Conservation (phyloP, 208 protist genomes). For the Perkinsela sp. region DNA sequence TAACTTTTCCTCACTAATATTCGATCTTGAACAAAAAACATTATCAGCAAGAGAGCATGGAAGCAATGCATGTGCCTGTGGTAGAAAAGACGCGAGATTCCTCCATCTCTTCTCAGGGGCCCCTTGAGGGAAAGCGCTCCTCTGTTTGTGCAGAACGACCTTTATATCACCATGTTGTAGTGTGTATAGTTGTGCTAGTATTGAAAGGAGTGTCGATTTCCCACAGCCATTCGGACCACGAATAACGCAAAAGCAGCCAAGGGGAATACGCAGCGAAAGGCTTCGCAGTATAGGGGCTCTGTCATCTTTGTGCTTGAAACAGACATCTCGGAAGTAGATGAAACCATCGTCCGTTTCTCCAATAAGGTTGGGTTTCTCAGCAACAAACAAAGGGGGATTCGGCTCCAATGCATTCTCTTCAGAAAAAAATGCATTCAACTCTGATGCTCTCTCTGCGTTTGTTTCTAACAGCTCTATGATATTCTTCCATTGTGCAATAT, state of each 20-base stretch:
- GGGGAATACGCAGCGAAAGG: not conserved
- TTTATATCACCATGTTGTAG: not conserved
- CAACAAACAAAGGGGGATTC: no score
- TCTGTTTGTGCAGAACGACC: not conserved
- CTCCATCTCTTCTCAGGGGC: not conserved
- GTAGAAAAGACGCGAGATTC: not conserved
- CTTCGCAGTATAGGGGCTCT: no score
- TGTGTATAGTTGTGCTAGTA: not conserved
- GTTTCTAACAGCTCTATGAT: not conserved
- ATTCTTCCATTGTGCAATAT: not conserved
- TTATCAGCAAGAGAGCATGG: not conserved
- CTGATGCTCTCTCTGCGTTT: not conserved
- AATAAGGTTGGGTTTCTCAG: no score
- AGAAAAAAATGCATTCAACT: not conserved
- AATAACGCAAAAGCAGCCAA: not conserved
- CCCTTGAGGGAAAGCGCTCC: no score
- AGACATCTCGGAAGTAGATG: no score
- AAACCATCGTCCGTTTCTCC: no score
- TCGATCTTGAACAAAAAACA: not conserved
- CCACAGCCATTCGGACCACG: not conserved
- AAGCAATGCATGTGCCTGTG: not conserved
- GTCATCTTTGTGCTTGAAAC: no score
- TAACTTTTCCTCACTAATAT: not conserved
- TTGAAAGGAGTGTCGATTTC: not conserved
- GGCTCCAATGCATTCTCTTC: no score